phyloP scores from a whole-genome alignment of 768 basidiomycete genomes.

The Pleurotus sapidus region DNA sequence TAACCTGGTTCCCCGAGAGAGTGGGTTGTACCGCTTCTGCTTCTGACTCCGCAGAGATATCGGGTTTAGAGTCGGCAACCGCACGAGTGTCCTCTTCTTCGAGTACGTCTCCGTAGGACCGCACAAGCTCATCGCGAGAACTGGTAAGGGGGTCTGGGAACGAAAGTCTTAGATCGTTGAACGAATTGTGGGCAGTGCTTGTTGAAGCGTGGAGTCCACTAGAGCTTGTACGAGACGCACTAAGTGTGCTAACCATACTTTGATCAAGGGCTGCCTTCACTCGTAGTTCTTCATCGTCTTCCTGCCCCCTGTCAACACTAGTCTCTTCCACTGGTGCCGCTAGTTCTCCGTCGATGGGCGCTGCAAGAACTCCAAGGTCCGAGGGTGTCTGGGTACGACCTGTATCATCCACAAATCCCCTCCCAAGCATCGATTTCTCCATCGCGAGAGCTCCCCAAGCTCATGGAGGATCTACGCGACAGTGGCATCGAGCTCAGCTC shows the following conservation, averaged over 20 bases:
- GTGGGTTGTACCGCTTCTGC: background rate
- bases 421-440: constrained; percentile 79
- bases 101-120: constrained; percentile 54
- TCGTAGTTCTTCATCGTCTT: constrained; percentile 60
- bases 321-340: constrained; percentile 14
- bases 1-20: background rate
- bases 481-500: constrained; percentile 42
- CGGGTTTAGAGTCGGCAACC: background rate
- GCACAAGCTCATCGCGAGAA: constrained; percentile 58
- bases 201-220: constrained; percentile 32
- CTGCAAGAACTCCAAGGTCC: constrained; percentile 23
- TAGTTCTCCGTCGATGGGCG: constrained; percentile 14
- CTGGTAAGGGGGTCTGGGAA: constrained; percentile 83
- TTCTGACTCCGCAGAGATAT: background rate
- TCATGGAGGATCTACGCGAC: constrained; percentile 69
- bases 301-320: constrained; percentile 22
- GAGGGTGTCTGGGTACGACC: constrained; percentile 16
- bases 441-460: constrained; percentile 64
- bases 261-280: constrained; percentile 78
- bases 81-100: constrained; percentile 20
- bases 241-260: constrained; percentile 79
- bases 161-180: constrained; percentile 74
- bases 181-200: constrained; percentile 55
- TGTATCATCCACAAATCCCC: constrained; percentile 70
- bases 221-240: constrained; percentile 70